Base-by-base conservation (phyloP, 257 asterid species). In the Nicotiana attenuata region DNA sequence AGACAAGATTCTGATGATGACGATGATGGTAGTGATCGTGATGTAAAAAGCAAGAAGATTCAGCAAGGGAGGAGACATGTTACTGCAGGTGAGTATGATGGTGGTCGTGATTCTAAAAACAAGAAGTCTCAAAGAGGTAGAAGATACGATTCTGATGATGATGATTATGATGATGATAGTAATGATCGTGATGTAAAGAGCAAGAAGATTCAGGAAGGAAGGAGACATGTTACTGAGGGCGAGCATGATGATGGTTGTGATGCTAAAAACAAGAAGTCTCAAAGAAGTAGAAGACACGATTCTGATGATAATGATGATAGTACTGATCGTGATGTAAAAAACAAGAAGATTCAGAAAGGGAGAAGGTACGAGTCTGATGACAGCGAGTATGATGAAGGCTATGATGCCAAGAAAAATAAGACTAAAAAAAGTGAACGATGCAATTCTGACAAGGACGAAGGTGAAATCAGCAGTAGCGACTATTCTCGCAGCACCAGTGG, bases 151-250 rank as follows among this genome's bases (percentile, higher is more conserved):
- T 65, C 52, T 65, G 45, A 20, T n/a, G 69, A 20, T n/a, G 69
- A 77, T 0, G 60, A 26, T 26, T 26, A 64, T 64, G 59, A 28
- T 7, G 52, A 33, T 55, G 56, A 47, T 41, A 2, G 81, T 33
- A 76, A 75, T 60, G 82, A 80, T 52, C 52, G 76, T 73, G 87
- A 86, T 56, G 26, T 47, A 22, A 81, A 71, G 59, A 80, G 22
- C n/a, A 61, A 19, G 68, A 81, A 41, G 29, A 41, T 67, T 28
- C 52, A 11, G 76, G 41, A 8, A 56, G 55, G 26, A 13, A 64
- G 82, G 50, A 82, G 86, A 50, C 82, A 80, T 57, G 88, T 80
- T 85, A 75, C 81, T 53, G 82, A 83, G 81, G 80, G 77, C 33
- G 28, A 67, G 22, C 4, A 35, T 67, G 76, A 67, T 28, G 24